Evolutionary conservation across 2,329 filamentous ascomycete species (phyloP).

Genomic region (Rutstroemia sp.): DNA sequence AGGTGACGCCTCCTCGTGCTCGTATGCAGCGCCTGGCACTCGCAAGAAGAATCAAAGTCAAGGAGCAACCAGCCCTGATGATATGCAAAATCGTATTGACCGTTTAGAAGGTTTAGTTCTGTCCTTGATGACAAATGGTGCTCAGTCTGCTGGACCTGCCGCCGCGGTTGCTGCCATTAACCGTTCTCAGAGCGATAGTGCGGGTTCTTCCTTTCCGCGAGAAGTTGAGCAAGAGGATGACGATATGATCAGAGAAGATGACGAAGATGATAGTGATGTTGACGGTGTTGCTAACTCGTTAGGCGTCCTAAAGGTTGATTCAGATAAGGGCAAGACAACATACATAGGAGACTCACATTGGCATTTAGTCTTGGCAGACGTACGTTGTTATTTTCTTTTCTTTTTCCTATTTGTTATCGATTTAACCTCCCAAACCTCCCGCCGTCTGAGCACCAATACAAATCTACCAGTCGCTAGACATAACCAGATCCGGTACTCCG

Average conservation of each 20-base stretch:
- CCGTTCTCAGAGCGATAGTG: constrained; percentile 32
- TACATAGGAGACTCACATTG: constrained; percentile 81
- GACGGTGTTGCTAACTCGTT: constrained; percentile 67
- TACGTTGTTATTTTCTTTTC: constrained; percentile 29
- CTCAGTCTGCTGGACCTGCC: constrained; percentile 54
- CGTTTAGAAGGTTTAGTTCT: constrained; percentile 86
- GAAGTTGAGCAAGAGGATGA: constrained; percentile 50
- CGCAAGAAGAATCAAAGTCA: constrained; percentile 67
- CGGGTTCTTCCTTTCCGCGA: constrained; percentile 22
- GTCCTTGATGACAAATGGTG: constrained; percentile 87
- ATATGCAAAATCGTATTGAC: constrained; percentile 98
- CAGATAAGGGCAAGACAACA: constrained; percentile 66
- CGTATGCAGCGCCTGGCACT: constrained; percentile 65
- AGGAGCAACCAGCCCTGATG: constrained; percentile 65
- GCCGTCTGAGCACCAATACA: not conserved
- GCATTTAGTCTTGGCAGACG: constrained; percentile 69
- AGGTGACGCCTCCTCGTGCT: constrained; percentile 72
- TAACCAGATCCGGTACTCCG: not conserved
- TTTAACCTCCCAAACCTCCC: not conserved
- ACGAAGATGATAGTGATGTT: constrained; percentile 50
- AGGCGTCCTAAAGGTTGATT: constrained; percentile 75
- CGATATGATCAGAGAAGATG: constrained; percentile 48
- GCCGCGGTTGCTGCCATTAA: constrained; percentile 40
- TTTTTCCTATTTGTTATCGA: not conserved
- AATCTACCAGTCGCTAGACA: not conserved